Percentiles rank a stretch among this genome's conserved stretches.
phyloP scores from a whole-genome alignment of 2,329 filamentous ascomycete genomes.

The Xylariaceae sp. region DNA sequence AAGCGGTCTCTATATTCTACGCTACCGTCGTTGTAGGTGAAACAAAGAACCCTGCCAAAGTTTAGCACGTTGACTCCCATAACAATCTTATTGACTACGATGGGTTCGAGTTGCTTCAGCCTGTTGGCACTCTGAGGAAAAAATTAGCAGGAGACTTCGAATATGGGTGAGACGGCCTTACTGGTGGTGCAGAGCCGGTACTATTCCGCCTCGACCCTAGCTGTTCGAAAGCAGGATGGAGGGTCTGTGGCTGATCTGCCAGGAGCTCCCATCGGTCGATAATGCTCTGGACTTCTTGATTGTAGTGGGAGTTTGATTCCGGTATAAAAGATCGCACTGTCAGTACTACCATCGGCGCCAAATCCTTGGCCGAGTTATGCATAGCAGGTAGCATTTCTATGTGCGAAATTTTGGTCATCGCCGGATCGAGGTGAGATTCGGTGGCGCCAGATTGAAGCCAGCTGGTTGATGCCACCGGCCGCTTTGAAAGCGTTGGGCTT shows the following conservation, averaged over 20 bases:
- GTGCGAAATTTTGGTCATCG: slow-evolving; percentile 69
- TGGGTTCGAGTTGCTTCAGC: slow-evolving; percentile 68
- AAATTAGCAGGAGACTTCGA: slow-evolving; percentile 15
- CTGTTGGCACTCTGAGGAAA: slow-evolving; percentile 30
- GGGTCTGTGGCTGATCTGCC: slow-evolving; percentile 62
- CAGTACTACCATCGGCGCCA: slow-evolving; percentile 64
- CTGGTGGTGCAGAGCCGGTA: slow-evolving; percentile 32
- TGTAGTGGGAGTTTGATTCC: slow-evolving; percentile 56
- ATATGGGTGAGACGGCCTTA: slow-evolving; percentile 13
- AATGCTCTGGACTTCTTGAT: slow-evolving; percentile 70
- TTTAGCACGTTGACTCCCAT: slow-evolving; percentile 70
- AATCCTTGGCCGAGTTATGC: slow-evolving; percentile 62
- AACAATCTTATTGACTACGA: slow-evolving; percentile 70
- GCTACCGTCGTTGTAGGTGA: slow-evolving; percentile 79
- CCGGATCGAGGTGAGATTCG: slow-evolving; percentile 49
- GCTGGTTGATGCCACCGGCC: slow-evolving; percentile 58
- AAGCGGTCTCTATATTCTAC: slow-evolving; percentile 78
- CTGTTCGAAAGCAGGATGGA: slow-evolving; percentile 79
- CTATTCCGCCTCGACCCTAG: slow-evolving; percentile 66
- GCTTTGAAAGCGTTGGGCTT: slow-evolving; percentile 57
- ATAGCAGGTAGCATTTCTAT: slow-evolving; percentile 73
- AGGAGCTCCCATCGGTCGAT: slow-evolving; percentile 84
- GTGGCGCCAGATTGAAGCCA: slow-evolving; percentile 55
- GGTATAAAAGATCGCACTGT: slow-evolving; percentile 70
- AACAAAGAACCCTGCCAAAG: slow-evolving; percentile 70